Evolutionary conservation across 106 monocot genomes (phyloP).

Genomic region (Posidonia australis): DNA sequence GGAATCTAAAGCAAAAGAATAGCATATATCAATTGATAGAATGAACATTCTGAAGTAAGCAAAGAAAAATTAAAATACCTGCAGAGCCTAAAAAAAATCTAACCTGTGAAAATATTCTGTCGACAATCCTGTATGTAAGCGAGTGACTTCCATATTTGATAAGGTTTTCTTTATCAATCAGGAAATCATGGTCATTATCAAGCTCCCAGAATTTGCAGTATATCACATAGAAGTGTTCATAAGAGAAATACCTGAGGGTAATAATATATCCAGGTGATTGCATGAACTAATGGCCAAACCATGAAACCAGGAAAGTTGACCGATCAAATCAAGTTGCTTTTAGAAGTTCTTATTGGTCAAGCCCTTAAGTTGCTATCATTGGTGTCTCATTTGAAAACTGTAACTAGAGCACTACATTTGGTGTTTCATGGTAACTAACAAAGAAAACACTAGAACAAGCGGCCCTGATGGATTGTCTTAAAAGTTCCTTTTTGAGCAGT

Average conservation of each 20-base stretch:
- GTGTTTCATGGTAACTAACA: no score
- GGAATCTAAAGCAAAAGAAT: constrained; percentile 37
- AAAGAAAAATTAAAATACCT: background rate
- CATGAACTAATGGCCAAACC: no score
- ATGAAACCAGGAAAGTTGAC: no score
- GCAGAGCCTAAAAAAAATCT: background rate
- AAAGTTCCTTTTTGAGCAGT: no score
- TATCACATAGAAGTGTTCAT: constrained; percentile 98
- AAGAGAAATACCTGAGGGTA: constrained; percentile 74
- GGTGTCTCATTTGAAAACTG: no score
- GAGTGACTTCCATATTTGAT: constrained; percentile 91
- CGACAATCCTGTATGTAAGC: constrained; percentile 89
- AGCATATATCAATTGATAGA: background rate
- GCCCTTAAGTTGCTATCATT: no score
- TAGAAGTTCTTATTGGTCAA: no score
- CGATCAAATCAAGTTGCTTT: no score
- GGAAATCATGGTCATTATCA: constrained; percentile 90
- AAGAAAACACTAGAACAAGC: no score
- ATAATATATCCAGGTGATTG: background rate
- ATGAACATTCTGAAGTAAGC: background rate
- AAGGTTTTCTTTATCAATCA: constrained; percentile 86
- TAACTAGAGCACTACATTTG: no score
- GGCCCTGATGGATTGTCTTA: no score
- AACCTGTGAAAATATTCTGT: constrained; percentile 92
- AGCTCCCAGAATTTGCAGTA: constrained; percentile 99